Percentiles rank a stretch among this genome's conserved stretches.
phyloP scores from a whole-genome alignment of 2,329 filamentous ascomycete genomes.

The Ceratocystis variospora region DNA sequence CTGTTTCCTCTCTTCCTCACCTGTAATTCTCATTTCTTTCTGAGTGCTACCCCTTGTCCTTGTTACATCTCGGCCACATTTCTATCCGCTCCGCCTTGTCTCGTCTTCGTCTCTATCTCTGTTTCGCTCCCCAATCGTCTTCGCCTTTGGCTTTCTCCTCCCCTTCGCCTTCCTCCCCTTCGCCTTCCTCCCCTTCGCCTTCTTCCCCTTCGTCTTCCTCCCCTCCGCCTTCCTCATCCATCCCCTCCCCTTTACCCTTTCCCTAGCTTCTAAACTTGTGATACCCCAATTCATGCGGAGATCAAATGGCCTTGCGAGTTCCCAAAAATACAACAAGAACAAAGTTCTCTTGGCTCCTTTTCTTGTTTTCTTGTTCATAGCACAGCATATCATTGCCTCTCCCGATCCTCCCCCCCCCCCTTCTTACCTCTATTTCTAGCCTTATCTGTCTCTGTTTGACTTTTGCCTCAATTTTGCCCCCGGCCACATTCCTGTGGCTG shows the following conservation, averaged over 20 bases:
- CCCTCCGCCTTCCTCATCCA: no score
- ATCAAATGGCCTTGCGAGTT: no score
- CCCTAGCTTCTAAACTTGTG: no score
- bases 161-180: no score
- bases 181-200: no score
- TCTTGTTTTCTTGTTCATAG: not conserved
- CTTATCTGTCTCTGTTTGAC: not conserved
- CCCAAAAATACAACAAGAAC: not conserved
- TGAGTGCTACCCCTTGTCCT: not conserved
- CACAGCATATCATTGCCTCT: conserved; percentile 1
- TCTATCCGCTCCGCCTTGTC: not conserved
- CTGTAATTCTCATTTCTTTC: not conserved
- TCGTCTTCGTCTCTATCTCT: not conserved
- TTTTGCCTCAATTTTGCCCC: not conserved
- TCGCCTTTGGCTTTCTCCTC: no score
- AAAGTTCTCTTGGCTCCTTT: not conserved
- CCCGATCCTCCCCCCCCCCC: not conserved
- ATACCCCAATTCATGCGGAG: no score
- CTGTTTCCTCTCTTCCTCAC: not conserved
- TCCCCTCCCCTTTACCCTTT: no score
- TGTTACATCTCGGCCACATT: conserved; percentile 1
- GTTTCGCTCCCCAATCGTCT: not conserved
- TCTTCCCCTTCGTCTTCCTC: no score
- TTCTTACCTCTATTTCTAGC: not conserved
- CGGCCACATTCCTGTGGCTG: not conserved